These are phyloP conservation scores for Cutaneotrichosporon sp. DNA, from an alignment of 1,284 basidiomycete genomes.

Conservation along the genomic window DNA sequence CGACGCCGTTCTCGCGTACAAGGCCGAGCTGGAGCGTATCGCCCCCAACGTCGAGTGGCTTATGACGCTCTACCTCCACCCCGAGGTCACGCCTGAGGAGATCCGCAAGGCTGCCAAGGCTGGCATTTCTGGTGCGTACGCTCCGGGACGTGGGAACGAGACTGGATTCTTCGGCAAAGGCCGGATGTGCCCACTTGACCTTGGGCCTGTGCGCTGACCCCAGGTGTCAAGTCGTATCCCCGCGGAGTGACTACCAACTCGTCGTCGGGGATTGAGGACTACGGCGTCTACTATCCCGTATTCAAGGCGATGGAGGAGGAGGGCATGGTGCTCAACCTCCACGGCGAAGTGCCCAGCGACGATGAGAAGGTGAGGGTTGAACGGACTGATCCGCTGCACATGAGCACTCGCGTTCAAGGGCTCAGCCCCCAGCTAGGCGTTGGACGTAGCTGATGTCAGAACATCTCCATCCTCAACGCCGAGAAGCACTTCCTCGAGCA, in stretches of 20 bases:
- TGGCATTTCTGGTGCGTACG: slow-evolving; percentile 72
- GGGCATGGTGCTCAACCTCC: slow-evolving; percentile 91
- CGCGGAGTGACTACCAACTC: slow-evolving; percentile 98
- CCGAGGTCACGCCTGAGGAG: slow-evolving; percentile 83
- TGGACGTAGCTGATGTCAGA: slow-evolving; percentile 52
- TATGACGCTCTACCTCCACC: slow-evolving; percentile 93
- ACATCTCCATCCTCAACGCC: slow-evolving; percentile 90
- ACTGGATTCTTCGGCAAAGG: too few species aligned
- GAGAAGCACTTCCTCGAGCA: slow-evolving; percentile 88
- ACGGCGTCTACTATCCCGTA: slow-evolving; percentile 88
- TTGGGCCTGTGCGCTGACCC: slow-evolving; percentile 3
- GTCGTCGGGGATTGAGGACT: slow-evolving; percentile 93
- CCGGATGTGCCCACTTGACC: too few species aligned
- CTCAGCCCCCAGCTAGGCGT: too few species aligned
- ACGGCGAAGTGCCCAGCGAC: slow-evolving; percentile 96
- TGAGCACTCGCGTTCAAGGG: too few species aligned
- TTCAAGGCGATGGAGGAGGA: slow-evolving; percentile 93
- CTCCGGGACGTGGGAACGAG: too few species aligned
- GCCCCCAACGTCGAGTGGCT: slow-evolving; percentile 79
- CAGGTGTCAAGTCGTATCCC: slow-evolving; percentile 95
- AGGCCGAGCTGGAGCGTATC: slow-evolving; percentile 65
- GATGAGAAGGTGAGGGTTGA: slow-evolving; percentile 61
- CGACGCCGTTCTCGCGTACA: slow-evolving; percentile 76
- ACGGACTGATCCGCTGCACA: too few species aligned
- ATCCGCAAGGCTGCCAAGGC: slow-evolving; percentile 78